Base-by-base conservation (phyloP, 345 rosid species). In the Sonneratia caseolaris region DNA sequence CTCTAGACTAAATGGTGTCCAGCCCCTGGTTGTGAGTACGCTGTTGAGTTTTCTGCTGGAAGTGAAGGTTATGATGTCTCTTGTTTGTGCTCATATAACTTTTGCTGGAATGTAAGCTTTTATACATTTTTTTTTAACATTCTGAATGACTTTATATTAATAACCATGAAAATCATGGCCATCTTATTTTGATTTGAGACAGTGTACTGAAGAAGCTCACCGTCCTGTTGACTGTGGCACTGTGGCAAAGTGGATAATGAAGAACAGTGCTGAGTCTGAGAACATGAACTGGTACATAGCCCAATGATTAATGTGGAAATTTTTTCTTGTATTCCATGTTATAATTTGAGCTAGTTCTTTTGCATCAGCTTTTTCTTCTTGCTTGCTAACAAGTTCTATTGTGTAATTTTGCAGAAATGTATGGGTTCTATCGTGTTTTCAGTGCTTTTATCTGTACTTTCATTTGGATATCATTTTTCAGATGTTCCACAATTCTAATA, bases 171-270 rank as follows among this genome's bases (percentile, higher is more conserved):
- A 42, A 43, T 0, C 70, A 19, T 47, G 35, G 18, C 13, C 36
- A 43, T 35, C 32, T 61, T 64, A 64, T 51, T 47, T 75, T 74
- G 61, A 64, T 76, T 42, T 61, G 51, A 69, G 74, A 75, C 90
- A 96, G 99, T 96, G 99, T 77, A 85, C 93, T 42, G 98, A 92
- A 74, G 99, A 96, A 85, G 97, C 98, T 78, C 99, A 96, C 75
- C 95, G 98, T 76, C 99, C 99, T n/a, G 98, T 96, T 64, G 97
- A 92, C 76, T 96, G 99, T 79, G 79, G 84, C 75, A 96, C 98
- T 53, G 98, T 96, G 67, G 74, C 81, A 66, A 84, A 89, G 85
- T 96, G 99, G 99, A 87, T 92, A 68, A 75, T 91, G 81, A 96
- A 92, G 87, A 96, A 96, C 78, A 84, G 94, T 27, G 99, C 98